A percentile compares a stretch with the other conserved stretches of the same genome.
These are phyloP conservation scores for Lathyrus oleraceus DNA, from an alignment of 306 rosid species.

Conservation along the genomic window DNA sequence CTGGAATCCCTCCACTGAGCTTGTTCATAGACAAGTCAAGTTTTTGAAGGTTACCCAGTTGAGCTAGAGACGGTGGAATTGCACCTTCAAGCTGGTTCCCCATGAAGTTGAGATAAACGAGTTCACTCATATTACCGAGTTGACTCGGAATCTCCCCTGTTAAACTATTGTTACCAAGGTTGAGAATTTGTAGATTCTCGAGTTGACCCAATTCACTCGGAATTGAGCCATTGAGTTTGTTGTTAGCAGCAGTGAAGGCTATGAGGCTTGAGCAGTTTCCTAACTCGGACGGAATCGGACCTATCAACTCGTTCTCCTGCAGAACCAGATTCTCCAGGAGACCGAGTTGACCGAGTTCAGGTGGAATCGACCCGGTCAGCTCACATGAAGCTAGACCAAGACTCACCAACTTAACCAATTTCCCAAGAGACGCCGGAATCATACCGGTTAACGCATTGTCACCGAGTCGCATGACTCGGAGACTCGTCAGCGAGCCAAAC, in stretches of 20 bases:
- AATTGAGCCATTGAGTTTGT: slow-evolving; percentile 65
- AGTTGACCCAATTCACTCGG: slow-evolving; percentile 67
- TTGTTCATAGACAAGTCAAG: slow-evolving; percentile 78
- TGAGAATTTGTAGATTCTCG: slow-evolving; percentile 57
- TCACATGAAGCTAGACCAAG: slow-evolving; percentile 74
- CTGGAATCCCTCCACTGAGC: slow-evolving; percentile 70
- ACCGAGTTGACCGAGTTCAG: slow-evolving; percentile 63
- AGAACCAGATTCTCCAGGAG: slow-evolving; percentile 53
- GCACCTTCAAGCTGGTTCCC: slow-evolving; percentile 71
- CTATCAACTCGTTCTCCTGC: slow-evolving; percentile 65
- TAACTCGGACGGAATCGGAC: slow-evolving; percentile 76
- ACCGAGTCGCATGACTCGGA: slow-evolving; percentile 82
- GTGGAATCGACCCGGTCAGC: slow-evolving; percentile 74
- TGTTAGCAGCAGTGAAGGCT: slow-evolving; percentile 63
- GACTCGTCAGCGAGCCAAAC: slow-evolving; percentile 61
- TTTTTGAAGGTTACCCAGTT: slow-evolving; percentile 63
- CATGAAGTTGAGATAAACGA: slow-evolving; percentile 67
- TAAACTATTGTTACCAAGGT: slow-evolving; percentile 67
- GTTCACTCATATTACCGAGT: slow-evolving; percentile 66
- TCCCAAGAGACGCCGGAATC: slow-evolving; percentile 78
- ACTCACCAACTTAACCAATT: slow-evolving; percentile 49
- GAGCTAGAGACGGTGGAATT: slow-evolving; percentile 61
- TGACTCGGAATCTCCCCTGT: slow-evolving; percentile 71
- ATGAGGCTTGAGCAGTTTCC: slow-evolving; percentile 81
- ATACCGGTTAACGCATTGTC: slow-evolving; percentile 67